Evolutionary conservation across 345 rosid species (phyloP).

Genomic region (Brassica nigra): DNA sequence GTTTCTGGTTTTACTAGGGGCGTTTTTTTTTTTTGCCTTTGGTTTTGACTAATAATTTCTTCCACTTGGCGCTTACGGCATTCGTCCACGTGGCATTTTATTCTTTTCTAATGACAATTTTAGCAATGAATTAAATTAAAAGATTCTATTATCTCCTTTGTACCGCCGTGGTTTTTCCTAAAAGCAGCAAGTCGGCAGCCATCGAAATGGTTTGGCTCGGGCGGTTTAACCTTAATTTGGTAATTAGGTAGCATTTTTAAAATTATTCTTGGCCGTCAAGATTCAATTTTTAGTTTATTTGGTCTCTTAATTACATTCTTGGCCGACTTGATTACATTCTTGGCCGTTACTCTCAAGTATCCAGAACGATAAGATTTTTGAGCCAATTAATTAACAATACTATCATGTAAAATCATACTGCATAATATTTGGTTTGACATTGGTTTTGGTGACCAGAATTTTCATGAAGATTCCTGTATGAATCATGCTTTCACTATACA

Average conservation of each 20-base stretch:
- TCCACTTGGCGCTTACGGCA: slow-evolving; percentile 1
- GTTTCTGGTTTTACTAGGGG: slow-evolving; percentile 24
- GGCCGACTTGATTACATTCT: slow-evolving; percentile 1
- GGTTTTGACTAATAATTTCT: slow-evolving; percentile 19
- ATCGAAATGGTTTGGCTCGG: neutral
- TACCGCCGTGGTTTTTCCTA: slow-evolving; percentile 19
- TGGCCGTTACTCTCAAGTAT: slow-evolving; percentile 10
- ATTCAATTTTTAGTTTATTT: neutral
- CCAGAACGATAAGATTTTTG: too few relatives aligned
- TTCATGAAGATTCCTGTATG: too few relatives aligned
- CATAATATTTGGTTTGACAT: too few relatives aligned
- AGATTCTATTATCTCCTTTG: neutral
- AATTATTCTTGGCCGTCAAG: neutral
- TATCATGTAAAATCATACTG: too few relatives aligned
- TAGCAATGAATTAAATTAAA: neutral
- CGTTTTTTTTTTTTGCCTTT: slow-evolving; percentile 7
- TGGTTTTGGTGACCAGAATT: too few relatives aligned
- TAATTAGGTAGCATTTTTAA: neutral
- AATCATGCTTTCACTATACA: too few relatives aligned
- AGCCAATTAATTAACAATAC: too few relatives aligned
- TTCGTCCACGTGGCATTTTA: slow-evolving; percentile 20
- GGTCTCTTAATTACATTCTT: too few relatives aligned
- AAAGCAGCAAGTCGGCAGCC: neutral
- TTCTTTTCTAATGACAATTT: neutral
- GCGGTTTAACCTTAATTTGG: slow-evolving; percentile 10